These are phyloP conservation scores for Aaosphaeria arxii DNA, from an alignment of 2,329 filamentous ascomycete genomes.

Conservation along the genomic window DNA sequence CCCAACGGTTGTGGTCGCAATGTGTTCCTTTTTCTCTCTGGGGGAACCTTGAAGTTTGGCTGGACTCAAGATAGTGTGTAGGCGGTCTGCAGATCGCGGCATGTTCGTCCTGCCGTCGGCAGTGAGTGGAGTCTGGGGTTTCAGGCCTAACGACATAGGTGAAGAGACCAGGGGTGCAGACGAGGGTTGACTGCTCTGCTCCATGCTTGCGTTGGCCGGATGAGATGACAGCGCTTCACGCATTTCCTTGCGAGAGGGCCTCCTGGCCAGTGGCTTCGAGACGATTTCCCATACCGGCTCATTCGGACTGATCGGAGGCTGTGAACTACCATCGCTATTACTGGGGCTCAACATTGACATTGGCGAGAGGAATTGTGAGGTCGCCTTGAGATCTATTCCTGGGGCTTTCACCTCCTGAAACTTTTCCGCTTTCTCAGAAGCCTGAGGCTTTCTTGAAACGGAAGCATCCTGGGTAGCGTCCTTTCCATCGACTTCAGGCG, in stretches of 20 bases:
- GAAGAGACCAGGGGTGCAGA: slow-evolving; percentile 21
- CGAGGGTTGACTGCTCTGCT: slow-evolving; percentile 11
- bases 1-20: slow-evolving; percentile 7
- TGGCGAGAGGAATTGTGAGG: slow-evolving; percentile 9
- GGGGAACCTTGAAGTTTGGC: neutral
- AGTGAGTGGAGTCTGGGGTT: slow-evolving; percentile 3
- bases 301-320: slow-evolving; percentile 4
- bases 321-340: too few species aligned
- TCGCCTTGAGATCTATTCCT: neutral
- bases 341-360: too few species aligned
- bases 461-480: neutral
- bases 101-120: neutral
- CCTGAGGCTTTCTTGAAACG: too few species aligned
- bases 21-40: neutral
- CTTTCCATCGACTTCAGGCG: slow-evolving; percentile 1
- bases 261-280: slow-evolving; percentile 12
- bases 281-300: slow-evolving; percentile 32
- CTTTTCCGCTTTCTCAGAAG: neutral
- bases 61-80: neutral
- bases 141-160: slow-evolving; percentile 2
- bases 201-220: neutral
- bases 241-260: neutral
- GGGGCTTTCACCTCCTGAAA: neutral
- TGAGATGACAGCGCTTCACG: slow-evolving; percentile 13
- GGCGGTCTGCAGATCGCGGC: slow-evolving; percentile 13